Base-by-base conservation (phyloP, 2,329 filamentous ascomycete genomes). In the Penicillium sp. region DNA sequence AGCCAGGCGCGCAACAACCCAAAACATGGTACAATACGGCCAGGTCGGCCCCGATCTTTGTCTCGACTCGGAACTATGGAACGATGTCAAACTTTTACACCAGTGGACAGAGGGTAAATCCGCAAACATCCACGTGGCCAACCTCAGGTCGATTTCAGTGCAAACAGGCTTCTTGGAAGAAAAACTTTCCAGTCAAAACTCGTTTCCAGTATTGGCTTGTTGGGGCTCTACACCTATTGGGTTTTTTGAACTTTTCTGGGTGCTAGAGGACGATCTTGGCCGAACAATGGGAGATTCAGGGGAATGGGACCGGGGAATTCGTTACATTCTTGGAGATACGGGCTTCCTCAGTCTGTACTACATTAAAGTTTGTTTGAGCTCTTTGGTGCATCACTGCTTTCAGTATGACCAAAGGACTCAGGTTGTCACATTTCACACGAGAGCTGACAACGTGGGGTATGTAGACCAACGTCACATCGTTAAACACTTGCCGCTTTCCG, bases 171-270 rank as follows among this genome's bases (percentile, higher is more conserved):
- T 12, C 21, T 17, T 42, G 4, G 13, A 42, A 9, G 13, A 4
- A 7, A 3, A 18, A 17, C 23, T 42, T 17, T 23, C 39, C 9
- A 42, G 39, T 17, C 12, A 42, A 42, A 24, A 17, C 9, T 42
- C 39, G 7, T 42, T 42, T 42, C 39, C 39, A 10, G 39, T 12
- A 26, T 20, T 42, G 10, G 39, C 39, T 24, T 42, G 17, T 12
- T 42, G 39, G 39, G 21, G 21, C 8, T 42, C 39, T 5, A 42
- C 39, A 7, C 8, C 39, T 5, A 18, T 42, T n/a, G 21, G 39
- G 6, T 42, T 13, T 42, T 27, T 42, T 18, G 39, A 42, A 20
- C 23, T 42, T 13, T 42, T 42, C 21, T 42, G 39, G 39, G 21
- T 17, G 6, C 39, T 42, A 24, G 39, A 42, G 24, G 39, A 42